Evolutionary conservation across 768 basidiomycete genomes (phyloP).

Genomic region (Termitomyces sp.): DNA sequence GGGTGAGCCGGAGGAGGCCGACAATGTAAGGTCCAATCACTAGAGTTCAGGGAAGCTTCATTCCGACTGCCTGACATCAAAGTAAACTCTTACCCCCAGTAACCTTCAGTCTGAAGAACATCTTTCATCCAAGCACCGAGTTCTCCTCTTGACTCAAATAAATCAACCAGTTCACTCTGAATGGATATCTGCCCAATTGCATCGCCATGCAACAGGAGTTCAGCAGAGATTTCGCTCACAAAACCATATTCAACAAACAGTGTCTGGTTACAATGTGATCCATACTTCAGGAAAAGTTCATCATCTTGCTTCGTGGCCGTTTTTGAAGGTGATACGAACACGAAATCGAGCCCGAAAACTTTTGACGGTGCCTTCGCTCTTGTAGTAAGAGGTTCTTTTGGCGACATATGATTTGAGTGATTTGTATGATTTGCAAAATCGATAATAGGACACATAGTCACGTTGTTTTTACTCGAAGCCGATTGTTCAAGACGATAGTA

Average conservation of each 20-base stretch:
- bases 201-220: constrained; percentile 19
- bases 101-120: constrained; percentile 55
- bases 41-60: constrained; percentile 21
- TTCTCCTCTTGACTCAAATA: constrained; percentile 39
- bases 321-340: constrained; percentile 43
- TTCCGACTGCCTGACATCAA: not conserved
- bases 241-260: constrained; percentile 93
- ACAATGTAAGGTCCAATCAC: constrained; percentile 76
- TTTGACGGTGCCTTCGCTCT: constrained; percentile 30
- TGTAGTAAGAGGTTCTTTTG: constrained; percentile 28
- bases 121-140: constrained; percentile 43
- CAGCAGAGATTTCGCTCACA: constrained; percentile 33
- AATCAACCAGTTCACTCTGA: constrained; percentile 40
- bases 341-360: constrained; percentile 37
- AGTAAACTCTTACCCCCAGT: constrained; percentile 68
- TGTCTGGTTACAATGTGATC: constrained; percentile 67
- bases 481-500: constrained; percentile 53
- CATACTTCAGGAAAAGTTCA: constrained; percentile 78
- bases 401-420: constrained; percentile 35
- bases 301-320: constrained; percentile 39
- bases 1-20: constrained; percentile 60
- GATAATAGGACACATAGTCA: constrained; percentile 84
- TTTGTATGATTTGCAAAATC: constrained; percentile 85
- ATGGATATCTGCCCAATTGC: constrained; percentile 58
- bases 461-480: constrained; percentile 59